Percentiles rank a stretch among this genome's conserved stretches.
Conservation (phyloP, 352 stramenopile genomes). For the Phytophthora crassamura region DNA sequence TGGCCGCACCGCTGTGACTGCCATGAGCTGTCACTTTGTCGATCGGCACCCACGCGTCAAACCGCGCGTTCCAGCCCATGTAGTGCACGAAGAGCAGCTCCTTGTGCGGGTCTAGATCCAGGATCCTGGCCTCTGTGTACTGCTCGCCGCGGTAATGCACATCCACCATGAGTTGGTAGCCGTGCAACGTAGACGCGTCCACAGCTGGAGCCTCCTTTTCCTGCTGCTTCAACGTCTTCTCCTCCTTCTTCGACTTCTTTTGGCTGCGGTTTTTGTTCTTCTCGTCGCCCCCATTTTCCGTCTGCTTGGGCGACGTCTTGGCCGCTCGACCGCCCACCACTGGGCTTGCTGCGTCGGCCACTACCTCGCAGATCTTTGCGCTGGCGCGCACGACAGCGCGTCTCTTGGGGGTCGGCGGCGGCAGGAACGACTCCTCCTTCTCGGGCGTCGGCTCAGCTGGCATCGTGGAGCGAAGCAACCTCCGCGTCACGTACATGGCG, state of each 20-base stretch:
- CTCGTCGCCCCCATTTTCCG: slow-evolving; percentile 23
- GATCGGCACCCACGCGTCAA: slow-evolving; percentile 65
- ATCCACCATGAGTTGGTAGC: slow-evolving; percentile 63
- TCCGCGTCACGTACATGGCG: slow-evolving; percentile 73
- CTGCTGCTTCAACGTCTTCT: slow-evolving; percentile 8
- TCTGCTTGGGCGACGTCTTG: slow-evolving; percentile 23
- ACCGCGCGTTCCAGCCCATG: slow-evolving; percentile 79
- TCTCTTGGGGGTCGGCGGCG: slow-evolving; percentile 27
- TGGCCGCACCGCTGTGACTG: slow-evolving; percentile 41
- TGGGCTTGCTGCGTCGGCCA: slow-evolving; percentile 10
- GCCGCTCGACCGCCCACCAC: slow-evolving; percentile 4
- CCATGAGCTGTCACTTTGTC: slow-evolving; percentile 62
- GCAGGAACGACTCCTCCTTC: slow-evolving; percentile 5
- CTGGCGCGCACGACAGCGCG: slow-evolving; percentile 25
- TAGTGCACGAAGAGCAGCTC: slow-evolving; percentile 69
- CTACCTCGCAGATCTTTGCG: slow-evolving; percentile 24
- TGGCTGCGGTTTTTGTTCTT: slow-evolving; percentile 20
- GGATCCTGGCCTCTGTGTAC: slow-evolving; percentile 70
- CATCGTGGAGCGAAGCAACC: slow-evolving; percentile 68
- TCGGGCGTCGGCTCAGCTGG: slow-evolving; percentile 14
- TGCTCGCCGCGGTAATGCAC: slow-evolving; percentile 58
- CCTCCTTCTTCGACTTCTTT: slow-evolving; percentile 43
- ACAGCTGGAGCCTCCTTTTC: not conserved
- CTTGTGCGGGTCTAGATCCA: slow-evolving; percentile 48
- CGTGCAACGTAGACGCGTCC: slow-evolving; percentile 24